A percentile compares a stretch with the other conserved stretches of the same genome.
phyloP scores from a whole-genome alignment of 179 eudicot genomes.

The Silene coronaria region DNA sequence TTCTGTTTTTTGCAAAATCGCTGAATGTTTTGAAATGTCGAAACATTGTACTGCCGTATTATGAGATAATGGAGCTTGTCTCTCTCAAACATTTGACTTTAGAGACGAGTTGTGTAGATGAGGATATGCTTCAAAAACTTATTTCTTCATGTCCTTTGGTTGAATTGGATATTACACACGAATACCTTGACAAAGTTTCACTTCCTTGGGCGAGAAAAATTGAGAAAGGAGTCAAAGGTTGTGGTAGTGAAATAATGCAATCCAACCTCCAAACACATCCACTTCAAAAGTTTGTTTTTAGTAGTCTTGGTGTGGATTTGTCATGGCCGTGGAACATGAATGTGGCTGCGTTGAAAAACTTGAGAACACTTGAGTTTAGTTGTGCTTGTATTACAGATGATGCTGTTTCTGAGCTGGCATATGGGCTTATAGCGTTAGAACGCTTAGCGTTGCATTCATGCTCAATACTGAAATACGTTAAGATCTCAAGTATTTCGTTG shows the following conservation, averaged over 20 bases:
- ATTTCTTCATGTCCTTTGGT: not conserved
- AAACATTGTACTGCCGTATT: not conserved
- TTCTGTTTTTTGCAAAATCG: not conserved
- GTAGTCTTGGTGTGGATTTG: not conserved
- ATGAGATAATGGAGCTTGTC: not conserved
- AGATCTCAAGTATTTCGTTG: not conserved
- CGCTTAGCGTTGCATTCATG: not conserved
- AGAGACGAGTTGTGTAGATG: not conserved
- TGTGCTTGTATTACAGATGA: not conserved
- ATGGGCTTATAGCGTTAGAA: not conserved
- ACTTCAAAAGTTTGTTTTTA: not conserved
- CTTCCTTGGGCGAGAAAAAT: not conserved
- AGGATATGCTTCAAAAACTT: slow-evolving; percentile 5
- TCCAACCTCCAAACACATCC: not conserved
- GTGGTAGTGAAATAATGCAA: not conserved
- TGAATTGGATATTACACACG: not conserved
- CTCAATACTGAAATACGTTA: not conserved
- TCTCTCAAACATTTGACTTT: not conserved
- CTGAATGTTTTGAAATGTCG: not conserved
- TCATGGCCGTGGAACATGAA: not conserved
- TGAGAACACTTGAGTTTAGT: not conserved
- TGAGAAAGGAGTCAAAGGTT: not conserved
- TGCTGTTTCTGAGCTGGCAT: too few species aligned
- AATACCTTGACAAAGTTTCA: not conserved
- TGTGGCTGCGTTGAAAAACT: not conserved